Conservation (phyloP, 176 grass and related monocot genomes). For the Musa troglodytarum region DNA sequence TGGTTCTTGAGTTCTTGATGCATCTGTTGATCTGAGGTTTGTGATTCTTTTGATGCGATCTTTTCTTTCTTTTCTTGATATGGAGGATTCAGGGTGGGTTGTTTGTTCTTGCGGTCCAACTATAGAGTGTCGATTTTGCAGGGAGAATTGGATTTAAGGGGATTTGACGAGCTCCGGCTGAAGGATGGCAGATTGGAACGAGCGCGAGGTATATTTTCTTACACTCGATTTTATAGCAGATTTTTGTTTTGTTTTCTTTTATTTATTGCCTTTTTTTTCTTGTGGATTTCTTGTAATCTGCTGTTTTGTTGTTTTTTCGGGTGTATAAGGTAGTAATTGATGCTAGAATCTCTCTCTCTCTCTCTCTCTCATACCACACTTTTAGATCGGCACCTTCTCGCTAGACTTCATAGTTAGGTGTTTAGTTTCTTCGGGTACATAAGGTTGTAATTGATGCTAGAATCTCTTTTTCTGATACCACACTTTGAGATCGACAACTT, state of each 20-base stretch:
- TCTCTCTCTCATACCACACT: neutral
- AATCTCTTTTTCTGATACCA: neutral
- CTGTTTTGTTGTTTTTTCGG: neutral
- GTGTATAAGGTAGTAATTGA: neutral
- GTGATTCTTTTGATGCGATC: neutral
- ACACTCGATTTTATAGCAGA: neutral
- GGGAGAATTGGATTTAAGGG: neutral
- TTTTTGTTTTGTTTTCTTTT: neutral
- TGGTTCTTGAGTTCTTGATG: neutral
- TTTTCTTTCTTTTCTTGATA: neutral
- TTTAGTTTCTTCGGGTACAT: neutral
- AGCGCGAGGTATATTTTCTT: neutral
- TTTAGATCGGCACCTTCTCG: neutral
- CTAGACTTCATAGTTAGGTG: neutral
- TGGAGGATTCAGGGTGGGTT: too few relatives aligned
- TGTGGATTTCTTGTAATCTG: neutral
- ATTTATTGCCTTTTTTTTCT: neutral
- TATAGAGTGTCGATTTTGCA: neutral
- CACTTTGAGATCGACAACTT: neutral
- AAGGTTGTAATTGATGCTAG: neutral
- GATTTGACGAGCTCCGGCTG: neutral
- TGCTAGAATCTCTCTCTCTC: neutral
- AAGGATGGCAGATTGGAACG: conserved; percentile 2
- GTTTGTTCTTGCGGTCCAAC: neutral
- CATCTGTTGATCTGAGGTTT: neutral